Base-by-base conservation (phyloP, 1,284 basidiomycete genomes). In the Trametes hirsuta region DNA sequence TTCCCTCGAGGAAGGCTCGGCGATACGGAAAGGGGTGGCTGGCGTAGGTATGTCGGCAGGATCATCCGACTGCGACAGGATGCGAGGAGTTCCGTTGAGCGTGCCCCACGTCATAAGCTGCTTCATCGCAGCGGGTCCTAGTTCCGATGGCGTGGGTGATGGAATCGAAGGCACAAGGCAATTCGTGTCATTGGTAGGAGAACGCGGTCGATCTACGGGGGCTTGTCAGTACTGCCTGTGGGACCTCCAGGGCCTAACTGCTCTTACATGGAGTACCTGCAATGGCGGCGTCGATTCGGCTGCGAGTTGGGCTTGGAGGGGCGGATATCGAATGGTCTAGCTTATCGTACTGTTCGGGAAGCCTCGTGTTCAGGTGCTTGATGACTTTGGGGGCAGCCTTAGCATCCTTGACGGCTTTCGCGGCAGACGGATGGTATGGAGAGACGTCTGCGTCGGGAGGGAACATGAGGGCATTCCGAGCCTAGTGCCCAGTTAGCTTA, bases 91-190 rank as follows among this genome's bases (percentile, higher is more conserved):
- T 12, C 91, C 88, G 61, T 88, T 86, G 12, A 97, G 80, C 21
- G 92, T 94, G 6, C 95, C 95, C 93, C 92, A 94, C 9, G 95
- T 97, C 90, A 97, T 93, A 21, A 97, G 84, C 66, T 95, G 88
- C 63, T 94, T 93, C 54, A 94, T 81, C 1, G 90, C 88, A 8
- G 76, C 76, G 0, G 90, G 83, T 0, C 89, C 90, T 35, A 97
- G 82, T 64, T 93, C 82, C 4, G 89, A 84, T 0, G 94, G 89
- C 6, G 90, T 91, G 1, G 93, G 94, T 0, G 93, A 93, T 11
- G 94, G 94, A n/a, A 95, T 74, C 59, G 84, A 84, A n/a, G 93
- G 87, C 9, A 97, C 86, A 24, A 95, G 85, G 1, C 87, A 80
- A 68, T 86, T 93, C 18, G 80, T 80, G 64, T 81, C 79, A 56